Conservation (phyloP, 345 rosid genomes). For the Garcia nutans region DNA sequence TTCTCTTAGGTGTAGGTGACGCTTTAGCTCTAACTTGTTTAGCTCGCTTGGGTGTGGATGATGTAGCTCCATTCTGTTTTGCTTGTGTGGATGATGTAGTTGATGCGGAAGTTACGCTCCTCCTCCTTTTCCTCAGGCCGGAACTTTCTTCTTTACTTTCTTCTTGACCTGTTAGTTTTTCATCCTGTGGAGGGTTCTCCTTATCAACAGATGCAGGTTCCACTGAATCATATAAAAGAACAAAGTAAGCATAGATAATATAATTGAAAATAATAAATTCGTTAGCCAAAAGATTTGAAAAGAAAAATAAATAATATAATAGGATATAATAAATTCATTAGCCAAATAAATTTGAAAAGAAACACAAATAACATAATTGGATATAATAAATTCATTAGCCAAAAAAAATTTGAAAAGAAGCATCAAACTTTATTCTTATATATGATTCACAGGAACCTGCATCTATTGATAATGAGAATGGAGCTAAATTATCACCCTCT, state of each 20-base stretch:
- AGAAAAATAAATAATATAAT: background rate
- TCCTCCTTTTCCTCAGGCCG: slow-evolving; percentile 39
- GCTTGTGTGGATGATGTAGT: slow-evolving; percentile 25
- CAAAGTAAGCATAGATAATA: background rate
- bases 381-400: no score
- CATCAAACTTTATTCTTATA: background rate
- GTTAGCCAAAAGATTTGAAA: background rate
- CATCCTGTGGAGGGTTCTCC: slow-evolving; percentile 26
- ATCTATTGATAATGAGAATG: slow-evolving; percentile 20
- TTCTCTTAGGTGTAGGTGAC: slow-evolving; percentile 26
- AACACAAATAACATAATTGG: background rate
- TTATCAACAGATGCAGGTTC: slow-evolving; percentile 27
- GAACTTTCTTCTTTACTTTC: slow-evolving; percentile 28
- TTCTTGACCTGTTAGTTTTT: slow-evolving; percentile 22
- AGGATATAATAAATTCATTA: background rate
- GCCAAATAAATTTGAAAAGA: background rate
- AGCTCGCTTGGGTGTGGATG: slow-evolving; percentile 21
- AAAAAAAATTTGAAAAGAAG: no score
- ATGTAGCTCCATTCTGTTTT: background rate
- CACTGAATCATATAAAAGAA: slow-evolving; percentile 22
- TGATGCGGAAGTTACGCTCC: slow-evolving; percentile 18
- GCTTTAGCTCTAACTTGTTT: background rate
- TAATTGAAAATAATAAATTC: background rate
- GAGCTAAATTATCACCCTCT: background rate
- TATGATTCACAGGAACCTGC: slow-evolving; percentile 32